Base-by-base conservation (phyloP, 1,284 basidiomycete species). In the Pseudozyma flocculosa region DNA sequence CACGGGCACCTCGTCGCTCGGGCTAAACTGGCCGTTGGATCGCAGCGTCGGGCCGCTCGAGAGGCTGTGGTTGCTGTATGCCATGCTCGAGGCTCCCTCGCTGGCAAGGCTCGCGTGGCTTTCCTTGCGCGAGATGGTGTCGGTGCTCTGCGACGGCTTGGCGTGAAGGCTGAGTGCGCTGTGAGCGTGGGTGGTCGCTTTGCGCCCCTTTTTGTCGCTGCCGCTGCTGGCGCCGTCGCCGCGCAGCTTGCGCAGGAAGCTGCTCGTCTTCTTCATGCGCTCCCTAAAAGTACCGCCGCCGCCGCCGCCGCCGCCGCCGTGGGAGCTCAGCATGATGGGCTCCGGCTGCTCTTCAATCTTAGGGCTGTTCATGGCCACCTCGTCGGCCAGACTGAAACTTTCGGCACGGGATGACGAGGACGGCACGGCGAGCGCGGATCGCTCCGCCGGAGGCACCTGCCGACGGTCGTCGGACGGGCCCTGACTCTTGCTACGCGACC, bases 231-330 rank as follows among this genome's bases (percentile, higher is more conserved):
- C 41, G 40, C 22, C 45, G 32, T 58, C 62, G 13, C 60, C 63
- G 2, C 63, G 54, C 24, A 66, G 40, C 44, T 57, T 70, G 14
- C 57, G 59, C n/a, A 73, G 45, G 36, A 73, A 72, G 26, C 70
- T 68, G 47, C 70, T 70, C 2, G 72, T 74, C 53, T 74, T 74
- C 41, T 74, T 74, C 65, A 74, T 66, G 17, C 70, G 53, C 29
- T 70, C 62, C 17, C 58, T 61, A 45, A 73, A 70, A 7, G 54
- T 42, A 23, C 53, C 63, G 13, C 34, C 29, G 8, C 38, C 39
- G 17, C 23, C 23, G 7, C 45, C 18, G 11, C 40, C n/a, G 7
- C 56, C 40, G 13, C 40, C 17, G 5, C 41, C 29, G n/a, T 52
- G 39, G 39, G n/a, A n/a, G n/a, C n/a, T n/a, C n/a, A n/a, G n/a